These are phyloP conservation scores for Fusarium austroafricanum DNA, from an alignment of 2,329 filamentous ascomycete genomes.

Conservation along the genomic window DNA sequence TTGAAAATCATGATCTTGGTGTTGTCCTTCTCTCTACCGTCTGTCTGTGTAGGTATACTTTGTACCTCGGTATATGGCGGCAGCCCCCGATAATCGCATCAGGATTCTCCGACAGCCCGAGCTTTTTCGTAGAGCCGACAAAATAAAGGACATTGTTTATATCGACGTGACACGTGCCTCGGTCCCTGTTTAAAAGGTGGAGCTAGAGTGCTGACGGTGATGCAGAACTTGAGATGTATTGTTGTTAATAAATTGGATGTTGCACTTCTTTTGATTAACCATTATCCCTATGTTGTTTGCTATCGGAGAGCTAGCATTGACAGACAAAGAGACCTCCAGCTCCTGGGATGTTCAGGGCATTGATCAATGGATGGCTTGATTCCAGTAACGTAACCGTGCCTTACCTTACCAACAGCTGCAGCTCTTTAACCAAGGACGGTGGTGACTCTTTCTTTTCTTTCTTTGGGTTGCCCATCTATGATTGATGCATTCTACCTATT, in stretches of 20 bases:
- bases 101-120: slow-evolving; percentile 19
- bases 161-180: slow-evolving; percentile 1
- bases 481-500: not conserved
- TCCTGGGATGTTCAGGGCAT: slow-evolving; percentile 10
- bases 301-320: not conserved
- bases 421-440: not conserved
- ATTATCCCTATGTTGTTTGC: slow-evolving; percentile 1
- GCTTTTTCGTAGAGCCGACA: not conserved
- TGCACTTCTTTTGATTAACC: not conserved
- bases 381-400: not conserved
- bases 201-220: not conserved
- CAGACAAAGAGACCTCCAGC: slow-evolving; percentile 16
- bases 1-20: not conserved
- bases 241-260: not conserved
- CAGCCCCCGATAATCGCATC: slow-evolving; percentile 37
- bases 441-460: not conserved
- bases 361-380: slow-evolving; percentile 9
- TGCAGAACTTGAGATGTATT: not conserved
- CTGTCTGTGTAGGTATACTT: not conserved
- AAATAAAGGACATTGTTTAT: slow-evolving; percentile 29
- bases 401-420: not conserved
- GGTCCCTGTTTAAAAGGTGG: not conserved
- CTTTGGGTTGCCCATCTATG: not conserved
- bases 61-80: slow-evolving; percentile 32
- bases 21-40: not conserved